A percentile compares a stretch with the other conserved stretches of the same genome.
Evolutionary conservation across 2,329 filamentous ascomycete genomes (phyloP).

Genomic region (Colletotrichum somersetense): DNA sequence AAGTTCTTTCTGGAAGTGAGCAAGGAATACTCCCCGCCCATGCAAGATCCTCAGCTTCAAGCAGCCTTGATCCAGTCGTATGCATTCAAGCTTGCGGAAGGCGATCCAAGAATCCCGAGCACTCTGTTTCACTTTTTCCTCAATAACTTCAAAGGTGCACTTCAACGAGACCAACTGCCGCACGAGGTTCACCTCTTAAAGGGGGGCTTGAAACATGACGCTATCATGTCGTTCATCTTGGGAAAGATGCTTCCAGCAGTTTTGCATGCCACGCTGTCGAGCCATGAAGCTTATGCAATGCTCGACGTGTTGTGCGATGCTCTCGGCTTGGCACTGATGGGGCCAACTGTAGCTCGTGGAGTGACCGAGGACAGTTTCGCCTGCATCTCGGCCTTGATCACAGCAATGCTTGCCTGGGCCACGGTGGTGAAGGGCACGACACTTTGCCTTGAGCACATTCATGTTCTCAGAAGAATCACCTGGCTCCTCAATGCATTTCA

Average conservation of each 20-base stretch:
- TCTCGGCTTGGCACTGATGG: slow-evolving; percentile 53
- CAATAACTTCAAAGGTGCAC: slow-evolving; percentile 68
- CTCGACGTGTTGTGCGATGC: slow-evolving; percentile 64
- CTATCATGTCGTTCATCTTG: slow-evolving; percentile 62
- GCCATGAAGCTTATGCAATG: slow-evolving; percentile 59
- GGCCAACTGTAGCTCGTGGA: slow-evolving; percentile 53
- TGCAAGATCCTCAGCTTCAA: slow-evolving; percentile 68
- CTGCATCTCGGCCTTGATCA: slow-evolving; percentile 45
- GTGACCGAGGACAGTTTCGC: slow-evolving; percentile 51
- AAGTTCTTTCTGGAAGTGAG: slow-evolving; percentile 69
- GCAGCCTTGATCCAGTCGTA: slow-evolving; percentile 68
- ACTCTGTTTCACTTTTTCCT: slow-evolving; percentile 69
- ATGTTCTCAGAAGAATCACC: slow-evolving; percentile 44
- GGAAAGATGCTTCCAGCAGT: slow-evolving; percentile 68
- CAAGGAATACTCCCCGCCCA: slow-evolving; percentile 67
- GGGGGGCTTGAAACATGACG: slow-evolving; percentile 60
- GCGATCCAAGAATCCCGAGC: slow-evolving; percentile 60
- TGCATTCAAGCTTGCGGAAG: slow-evolving; percentile 66
- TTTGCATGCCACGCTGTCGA: slow-evolving; percentile 54
- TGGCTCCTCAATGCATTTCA: slow-evolving; percentile 42
- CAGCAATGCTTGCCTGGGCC: slow-evolving; percentile 46
- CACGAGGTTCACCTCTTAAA: slow-evolving; percentile 61
- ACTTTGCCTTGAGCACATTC: slow-evolving; percentile 44
- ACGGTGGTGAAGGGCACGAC: slow-evolving; percentile 17
- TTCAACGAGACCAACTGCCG: slow-evolving; percentile 62